phyloP scores from a whole-genome alignment of 495 filamentous ascomycete species.

The Penicillium pancosmium region DNA sequence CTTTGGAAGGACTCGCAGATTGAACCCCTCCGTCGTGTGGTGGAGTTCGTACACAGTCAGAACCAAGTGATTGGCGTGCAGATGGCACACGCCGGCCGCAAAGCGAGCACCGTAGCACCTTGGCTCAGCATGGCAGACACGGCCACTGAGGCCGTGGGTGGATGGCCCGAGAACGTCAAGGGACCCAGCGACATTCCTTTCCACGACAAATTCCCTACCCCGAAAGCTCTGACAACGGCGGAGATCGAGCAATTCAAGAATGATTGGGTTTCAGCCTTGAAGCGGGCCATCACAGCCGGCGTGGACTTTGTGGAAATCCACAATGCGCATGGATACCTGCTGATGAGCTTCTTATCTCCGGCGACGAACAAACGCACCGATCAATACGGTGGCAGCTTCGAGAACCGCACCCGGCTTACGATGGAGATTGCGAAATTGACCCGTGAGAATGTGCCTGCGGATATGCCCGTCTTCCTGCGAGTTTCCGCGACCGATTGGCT shows the following conservation, averaged over 20 bases:
- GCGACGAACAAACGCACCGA: slow-evolving; percentile 62
- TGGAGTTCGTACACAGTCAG: slow-evolving; percentile 70
- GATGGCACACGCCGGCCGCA: slow-evolving; percentile 73
- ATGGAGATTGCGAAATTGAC: slow-evolving; percentile 60
- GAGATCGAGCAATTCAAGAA: slow-evolving; percentile 62
- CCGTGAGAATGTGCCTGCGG: slow-evolving; percentile 54
- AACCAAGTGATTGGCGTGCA: slow-evolving; percentile 67
- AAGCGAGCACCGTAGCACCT: slow-evolving; percentile 68
- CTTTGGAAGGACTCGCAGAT: slow-evolving; percentile 73
- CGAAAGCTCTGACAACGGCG: slow-evolving; percentile 52
- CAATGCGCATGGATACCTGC: slow-evolving; percentile 65
- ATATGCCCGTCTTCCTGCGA: slow-evolving; percentile 68
- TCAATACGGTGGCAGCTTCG: slow-evolving; percentile 63
- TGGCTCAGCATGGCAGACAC: slow-evolving; percentile 54
- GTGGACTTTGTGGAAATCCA: slow-evolving; percentile 62
- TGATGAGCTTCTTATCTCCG: slow-evolving; percentile 65
- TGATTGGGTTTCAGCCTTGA: slow-evolving; percentile 55
- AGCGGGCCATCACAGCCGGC: slow-evolving; percentile 58
- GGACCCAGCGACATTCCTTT: slow-evolving; percentile 57
- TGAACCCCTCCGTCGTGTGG: slow-evolving; percentile 55
- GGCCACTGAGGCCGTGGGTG: slow-evolving; percentile 57
- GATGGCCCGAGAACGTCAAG: slow-evolving; percentile 63
- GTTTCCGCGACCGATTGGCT: slow-evolving; percentile 64
- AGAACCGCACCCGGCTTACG: slow-evolving; percentile 60
- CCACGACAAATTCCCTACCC: slow-evolving; percentile 49